Conservation (phyloP, 345 rosid species). For the Citrus sp. region DNA sequence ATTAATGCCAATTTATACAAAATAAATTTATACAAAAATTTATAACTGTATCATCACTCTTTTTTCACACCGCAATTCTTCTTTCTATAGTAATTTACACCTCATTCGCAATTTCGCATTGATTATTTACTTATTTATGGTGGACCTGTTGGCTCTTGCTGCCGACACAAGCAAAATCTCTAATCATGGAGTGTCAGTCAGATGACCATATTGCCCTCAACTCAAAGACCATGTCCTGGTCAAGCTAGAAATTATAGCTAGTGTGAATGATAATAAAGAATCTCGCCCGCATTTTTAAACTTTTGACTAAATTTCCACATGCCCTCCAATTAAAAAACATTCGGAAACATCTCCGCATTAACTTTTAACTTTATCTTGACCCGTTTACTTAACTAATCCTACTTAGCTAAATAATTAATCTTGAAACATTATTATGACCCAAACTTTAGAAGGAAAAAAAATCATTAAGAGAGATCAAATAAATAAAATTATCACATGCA, state of each 20-base stretch:
- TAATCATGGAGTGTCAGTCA: conserved; percentile 5
- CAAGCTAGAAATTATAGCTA: not conserved
- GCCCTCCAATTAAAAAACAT: not conserved
- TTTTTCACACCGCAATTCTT: not conserved
- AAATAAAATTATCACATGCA: too few species aligned
- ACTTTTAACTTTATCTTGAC: not conserved
- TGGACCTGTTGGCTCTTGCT: not conserved
- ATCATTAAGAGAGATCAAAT: too few species aligned
- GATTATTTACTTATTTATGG: not conserved
- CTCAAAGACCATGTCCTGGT: not conserved
- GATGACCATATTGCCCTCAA: conserved; percentile 10
- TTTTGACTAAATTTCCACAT: not conserved
- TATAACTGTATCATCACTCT: too few species aligned
- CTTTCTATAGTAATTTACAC: not conserved
- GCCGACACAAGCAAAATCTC: conserved; percentile 10
- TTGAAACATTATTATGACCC: too few species aligned
- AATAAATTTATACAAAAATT: too few species aligned
- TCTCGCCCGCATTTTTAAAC: not conserved
- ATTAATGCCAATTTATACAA: accelerated
- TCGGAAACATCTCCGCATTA: not conserved
- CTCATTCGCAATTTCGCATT: too few species aligned
- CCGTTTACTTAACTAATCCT: too few species aligned
- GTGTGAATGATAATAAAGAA: not conserved
- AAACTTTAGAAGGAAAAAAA: too few species aligned
- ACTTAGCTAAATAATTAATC: too few species aligned